These are phyloP conservation scores for Xylaria sp. DNA, from an alignment of 2,329 filamentous ascomycete genomes.

Conservation along the genomic window DNA sequence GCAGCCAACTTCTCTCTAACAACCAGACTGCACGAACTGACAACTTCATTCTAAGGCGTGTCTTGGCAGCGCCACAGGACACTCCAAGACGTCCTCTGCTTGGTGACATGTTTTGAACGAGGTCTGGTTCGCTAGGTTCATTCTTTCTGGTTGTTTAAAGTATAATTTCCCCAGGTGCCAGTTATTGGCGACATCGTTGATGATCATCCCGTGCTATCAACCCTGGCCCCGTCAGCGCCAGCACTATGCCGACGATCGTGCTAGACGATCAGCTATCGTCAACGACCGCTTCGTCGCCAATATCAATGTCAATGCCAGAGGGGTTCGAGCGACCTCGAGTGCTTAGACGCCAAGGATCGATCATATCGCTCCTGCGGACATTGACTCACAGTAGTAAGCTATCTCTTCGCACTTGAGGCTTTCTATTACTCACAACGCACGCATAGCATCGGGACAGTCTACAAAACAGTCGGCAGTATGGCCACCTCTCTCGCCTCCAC, in stretches of 20 bases:
- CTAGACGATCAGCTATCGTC: conserved; percentile 30
- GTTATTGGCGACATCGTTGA: conserved; percentile 1
- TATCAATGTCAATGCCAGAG: conserved; percentile 36
- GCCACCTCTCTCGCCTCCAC: conserved; percentile 33
- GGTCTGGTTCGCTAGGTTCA: conserved; percentile 14
- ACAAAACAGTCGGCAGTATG: conserved; percentile 31
- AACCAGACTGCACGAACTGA: not conserved
- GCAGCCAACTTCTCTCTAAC: not conserved
- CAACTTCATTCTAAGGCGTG: conserved; percentile 1
- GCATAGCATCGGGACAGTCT: conserved; percentile 35
- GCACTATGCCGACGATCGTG: conserved; percentile 29
- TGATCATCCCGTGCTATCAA: conserved; percentile 31
- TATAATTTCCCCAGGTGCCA: conserved; percentile 1
- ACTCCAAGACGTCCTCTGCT: conserved; percentile 3
- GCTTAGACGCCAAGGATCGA: conserved; percentile 47
- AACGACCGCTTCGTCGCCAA: conserved; percentile 30
- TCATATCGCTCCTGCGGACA: conserved; percentile 50
- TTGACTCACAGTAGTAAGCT: conserved; percentile 47
- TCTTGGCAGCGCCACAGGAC: conserved; percentile 9
- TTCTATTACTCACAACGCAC: conserved; percentile 17
- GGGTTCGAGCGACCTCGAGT: conserved; percentile 43
- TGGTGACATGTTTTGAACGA: conserved; percentile 15
- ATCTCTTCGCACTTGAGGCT: not conserved
- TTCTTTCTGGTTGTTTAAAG: conserved; percentile 15
- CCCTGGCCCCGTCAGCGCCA: conserved; percentile 30